These are phyloP conservation scores for Daldinia eschscholtzii DNA, from an alignment of 2,329 filamentous ascomycete genomes.

Conservation along the genomic window DNA sequence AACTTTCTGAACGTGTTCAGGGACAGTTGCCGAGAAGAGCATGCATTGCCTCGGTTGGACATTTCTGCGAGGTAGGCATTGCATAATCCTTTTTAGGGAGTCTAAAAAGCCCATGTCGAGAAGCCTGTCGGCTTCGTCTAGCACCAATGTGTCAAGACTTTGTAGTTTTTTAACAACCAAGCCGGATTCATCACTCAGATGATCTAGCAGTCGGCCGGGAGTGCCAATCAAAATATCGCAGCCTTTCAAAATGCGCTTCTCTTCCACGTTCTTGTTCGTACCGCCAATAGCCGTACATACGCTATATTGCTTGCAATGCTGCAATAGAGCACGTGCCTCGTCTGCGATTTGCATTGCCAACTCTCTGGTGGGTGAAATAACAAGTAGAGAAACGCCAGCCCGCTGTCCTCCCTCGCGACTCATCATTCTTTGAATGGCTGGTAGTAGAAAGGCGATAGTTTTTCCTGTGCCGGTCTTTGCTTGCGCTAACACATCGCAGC, in stretches of 20 bases:
- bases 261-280: slow-evolving; percentile 78
- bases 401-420: slow-evolving; percentile 52
- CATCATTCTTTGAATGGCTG: slow-evolving; percentile 84
- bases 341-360: slow-evolving; percentile 77
- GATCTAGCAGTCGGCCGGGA: slow-evolving; percentile 82
- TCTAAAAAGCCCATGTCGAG: slow-evolving; percentile 89
- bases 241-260: slow-evolving; percentile 76
- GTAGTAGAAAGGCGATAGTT: slow-evolving; percentile 85
- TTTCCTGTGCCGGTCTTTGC: slow-evolving; percentile 91
- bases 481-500: slow-evolving; percentile 75
- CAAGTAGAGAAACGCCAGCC: slow-evolving; percentile 68
- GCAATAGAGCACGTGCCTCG: slow-evolving; percentile 78
- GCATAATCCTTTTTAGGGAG: slow-evolving; percentile 81
- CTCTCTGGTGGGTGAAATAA: slow-evolving; percentile 78
- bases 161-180: slow-evolving; percentile 75
- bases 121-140: slow-evolving; percentile 85
- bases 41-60: slow-evolving; percentile 76
- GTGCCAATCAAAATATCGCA: slow-evolving; percentile 87
- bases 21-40: slow-evolving; percentile 89
- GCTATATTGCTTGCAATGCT: slow-evolving; percentile 78
- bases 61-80: slow-evolving; percentile 73
- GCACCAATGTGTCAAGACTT: slow-evolving; percentile 80
- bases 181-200: slow-evolving; percentile 79
- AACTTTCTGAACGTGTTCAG: slow-evolving; percentile 80
- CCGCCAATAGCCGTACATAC: slow-evolving; percentile 86